These are phyloP conservation scores for Candida golubevii DNA, from an alignment of 805 yeast genomes.

Conservation along the genomic window DNA sequence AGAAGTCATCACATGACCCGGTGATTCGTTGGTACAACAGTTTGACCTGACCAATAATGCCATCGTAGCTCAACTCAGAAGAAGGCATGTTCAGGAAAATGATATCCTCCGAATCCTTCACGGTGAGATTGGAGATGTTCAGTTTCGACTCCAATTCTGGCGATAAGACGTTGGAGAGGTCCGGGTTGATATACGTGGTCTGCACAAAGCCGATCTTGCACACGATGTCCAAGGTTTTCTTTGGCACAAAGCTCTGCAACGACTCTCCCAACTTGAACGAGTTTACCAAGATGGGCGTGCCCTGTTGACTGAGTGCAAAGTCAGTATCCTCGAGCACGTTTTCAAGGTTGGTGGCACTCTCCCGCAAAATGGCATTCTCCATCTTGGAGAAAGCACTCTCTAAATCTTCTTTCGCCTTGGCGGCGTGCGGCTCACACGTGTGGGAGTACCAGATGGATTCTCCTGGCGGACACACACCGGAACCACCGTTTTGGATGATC, in stretches of 20 bases:
- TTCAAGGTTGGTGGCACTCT: constrained; percentile 57
- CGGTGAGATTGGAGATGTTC: constrained; percentile 19
- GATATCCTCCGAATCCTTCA: constrained; percentile 21
- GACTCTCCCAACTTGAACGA: constrained; percentile 85
- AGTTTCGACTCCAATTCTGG: constrained; percentile 21
- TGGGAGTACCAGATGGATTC: constrained; percentile 89
- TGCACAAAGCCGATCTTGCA: constrained; percentile 40
- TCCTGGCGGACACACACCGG: constrained; percentile 83
- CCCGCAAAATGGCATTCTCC: constrained; percentile 78
- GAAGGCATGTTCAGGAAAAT: constrained; percentile 62
- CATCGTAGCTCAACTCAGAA: constrained; percentile 87
- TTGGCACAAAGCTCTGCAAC: constrained; percentile 78
- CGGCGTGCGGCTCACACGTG: constrained; percentile 62
- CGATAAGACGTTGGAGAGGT: constrained; percentile 36
- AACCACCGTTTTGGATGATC: constrained; percentile 78
- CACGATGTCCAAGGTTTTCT: constrained; percentile 51
- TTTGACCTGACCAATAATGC: constrained; percentile 78
- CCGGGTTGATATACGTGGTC: constrained; percentile 33
- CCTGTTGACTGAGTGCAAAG: constrained; percentile 35
- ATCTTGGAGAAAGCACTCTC: constrained; percentile 76
- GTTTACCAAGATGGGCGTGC: constrained; percentile 61
- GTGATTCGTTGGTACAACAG: constrained; percentile 71
- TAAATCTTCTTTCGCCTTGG: constrained; percentile 69
- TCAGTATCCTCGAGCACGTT: constrained; percentile 31
- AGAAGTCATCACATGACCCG: constrained; percentile 93